Conservation (phyloP, 139 green algal genomes). For the Chlorella vulgaris region DNA sequence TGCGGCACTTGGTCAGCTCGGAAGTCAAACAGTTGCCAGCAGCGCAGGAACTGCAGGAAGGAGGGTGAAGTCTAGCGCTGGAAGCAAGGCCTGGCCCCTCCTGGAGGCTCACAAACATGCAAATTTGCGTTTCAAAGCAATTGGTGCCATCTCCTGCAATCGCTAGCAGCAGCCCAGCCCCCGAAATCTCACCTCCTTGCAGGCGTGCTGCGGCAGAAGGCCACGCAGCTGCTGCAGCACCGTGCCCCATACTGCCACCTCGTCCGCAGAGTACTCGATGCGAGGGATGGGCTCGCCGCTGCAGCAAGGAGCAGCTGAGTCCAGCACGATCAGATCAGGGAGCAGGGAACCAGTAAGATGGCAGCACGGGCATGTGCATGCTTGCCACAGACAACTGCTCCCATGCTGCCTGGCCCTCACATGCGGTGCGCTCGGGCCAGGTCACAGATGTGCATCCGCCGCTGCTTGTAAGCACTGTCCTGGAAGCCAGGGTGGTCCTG, state of each 20-base stretch:
- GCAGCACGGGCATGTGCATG: not conserved
- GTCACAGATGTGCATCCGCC: constrained; percentile 69
- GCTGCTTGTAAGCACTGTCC: constrained; percentile 80
- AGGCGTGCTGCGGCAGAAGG: constrained; percentile 81
- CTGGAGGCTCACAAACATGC: not conserved
- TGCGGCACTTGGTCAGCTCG: constrained; percentile 69
- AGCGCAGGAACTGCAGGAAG: constrained; percentile 46
- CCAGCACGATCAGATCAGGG: not conserved
- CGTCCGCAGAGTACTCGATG: constrained; percentile 77
- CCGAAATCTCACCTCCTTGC: constrained; percentile 43
- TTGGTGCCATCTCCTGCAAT: too few species aligned
- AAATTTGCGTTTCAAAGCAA: not conserved
- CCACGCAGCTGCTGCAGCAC: constrained; percentile 68
- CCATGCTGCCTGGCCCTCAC: constrained; percentile 38
- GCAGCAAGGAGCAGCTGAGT: not conserved
- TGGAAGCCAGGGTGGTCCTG: constrained; percentile 61
- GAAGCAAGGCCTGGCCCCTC: not conserved
- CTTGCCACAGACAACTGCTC: not conserved
- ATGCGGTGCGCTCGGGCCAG: constrained; percentile 68
- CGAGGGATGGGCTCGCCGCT: constrained; percentile 75
- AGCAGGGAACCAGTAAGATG: not conserved
- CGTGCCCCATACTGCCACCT: constrained; percentile 72
- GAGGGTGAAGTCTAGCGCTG: not conserved
- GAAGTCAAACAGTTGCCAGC: constrained; percentile 75
- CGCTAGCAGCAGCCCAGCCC: not conserved